Evolutionary conservation across 352 stramenopile genomes (phyloP), one percentile per base, ranked within the genome.

Genomic region (Phytophthora constricta): DNA sequence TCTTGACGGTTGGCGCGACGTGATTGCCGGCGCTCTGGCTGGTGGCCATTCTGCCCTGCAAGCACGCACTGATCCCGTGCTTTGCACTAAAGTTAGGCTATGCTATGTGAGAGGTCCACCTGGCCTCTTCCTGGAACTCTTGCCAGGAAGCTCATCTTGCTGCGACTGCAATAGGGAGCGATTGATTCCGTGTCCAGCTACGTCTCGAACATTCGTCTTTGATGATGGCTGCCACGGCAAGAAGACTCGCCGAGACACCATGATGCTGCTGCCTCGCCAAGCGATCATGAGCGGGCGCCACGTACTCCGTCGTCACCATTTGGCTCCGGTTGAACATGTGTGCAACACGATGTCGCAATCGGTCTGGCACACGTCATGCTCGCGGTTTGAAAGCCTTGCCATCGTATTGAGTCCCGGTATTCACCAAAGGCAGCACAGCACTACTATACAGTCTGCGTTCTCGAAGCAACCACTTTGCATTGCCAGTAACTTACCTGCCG

Each of bases 221-320:
- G n/a, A n/a, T 37, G 31, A 11, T 37, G 31, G 31, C 31, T 37
- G 31, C 31, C 31, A 37, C 7, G 7, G 31, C n/a, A n/a, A n/a
- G n/a, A n/a, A n/a, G n/a, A n/a, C n/a, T n/a, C n/a, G n/a, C n/a
- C n/a, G n/a, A n/a, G n/a, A n/a, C n/a, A n/a, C n/a, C n/a, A n/a
- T n/a, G n/a, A n/a, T n/a, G n/a, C n/a, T n/a, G n/a, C n/a, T n/a
- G n/a, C n/a, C 31, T 37, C 31, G 7, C 31, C 7, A 37, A 7
- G n/a, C 23, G 45, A 23, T 45, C 25, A 5, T 59, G 31, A 55
- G 31, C 43, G 45, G 31, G 20, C 46, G 48, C 62, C 62, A 70
- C 48, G 47, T 66, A 3, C 63, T 8, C 28, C 56, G 28, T 60
- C 63, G 63, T 71, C 56, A 71, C 64, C 63, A 58, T 49, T 22